Evolutionary conservation across 2,329 filamentous ascomycete species (phyloP).

Genomic region (Cytospora schulzeri): DNA sequence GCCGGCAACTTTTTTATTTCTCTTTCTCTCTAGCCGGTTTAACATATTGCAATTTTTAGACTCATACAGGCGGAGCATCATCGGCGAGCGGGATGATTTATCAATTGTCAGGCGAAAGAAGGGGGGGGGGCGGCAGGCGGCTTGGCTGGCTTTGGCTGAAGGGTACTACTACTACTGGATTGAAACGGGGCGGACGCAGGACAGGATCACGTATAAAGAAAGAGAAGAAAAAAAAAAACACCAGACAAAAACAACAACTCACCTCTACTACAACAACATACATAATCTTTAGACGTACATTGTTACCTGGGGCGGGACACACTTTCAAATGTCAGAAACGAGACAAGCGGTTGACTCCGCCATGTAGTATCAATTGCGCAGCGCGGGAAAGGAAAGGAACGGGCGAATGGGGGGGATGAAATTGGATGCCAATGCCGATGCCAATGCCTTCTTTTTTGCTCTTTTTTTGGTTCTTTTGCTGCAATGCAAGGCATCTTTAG

Average conservation of each 20-base stretch:
- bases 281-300: slow-evolving; percentile 18
- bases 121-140: slow-evolving; percentile 14
- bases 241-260: slow-evolving; percentile 15
- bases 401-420: not conserved
- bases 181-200: not conserved
- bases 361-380: slow-evolving; percentile 14
- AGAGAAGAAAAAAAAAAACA: too few species aligned
- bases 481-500: not conserved
- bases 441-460: too few species aligned
- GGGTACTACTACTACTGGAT: not conserved
- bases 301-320: slow-evolving; percentile 7
- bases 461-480: not conserved
- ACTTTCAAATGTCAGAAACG: not conserved
- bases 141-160: slow-evolving; percentile 2
- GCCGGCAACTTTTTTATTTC: not conserved
- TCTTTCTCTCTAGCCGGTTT: slow-evolving; percentile 8
- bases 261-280: slow-evolving; percentile 12
- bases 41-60: slow-evolving; percentile 20
- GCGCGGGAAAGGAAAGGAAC: not conserved
- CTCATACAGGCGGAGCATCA: slow-evolving; percentile 20
- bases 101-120: slow-evolving; percentile 5
- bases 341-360: not conserved
- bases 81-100: slow-evolving; percentile 18
- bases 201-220: slow-evolving; percentile 2
- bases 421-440: not conserved